These are phyloP conservation scores for Malassezia pachydermatis DNA, from an alignment of 1,284 basidiomycete species.

Conservation along the genomic window DNA sequence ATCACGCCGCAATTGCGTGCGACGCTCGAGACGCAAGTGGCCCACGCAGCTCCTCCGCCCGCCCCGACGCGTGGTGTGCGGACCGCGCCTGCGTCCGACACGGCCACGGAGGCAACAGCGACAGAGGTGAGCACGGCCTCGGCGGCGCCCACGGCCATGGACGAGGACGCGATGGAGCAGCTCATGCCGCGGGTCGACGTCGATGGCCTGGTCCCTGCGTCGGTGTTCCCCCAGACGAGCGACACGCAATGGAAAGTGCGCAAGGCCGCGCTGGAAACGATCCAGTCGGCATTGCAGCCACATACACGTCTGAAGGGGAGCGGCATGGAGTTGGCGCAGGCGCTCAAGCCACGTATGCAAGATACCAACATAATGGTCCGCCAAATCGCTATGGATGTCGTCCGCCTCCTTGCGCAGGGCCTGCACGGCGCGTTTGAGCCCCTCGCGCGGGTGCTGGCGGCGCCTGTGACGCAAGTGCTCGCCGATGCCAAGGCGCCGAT, in stretches of 20 bases:
- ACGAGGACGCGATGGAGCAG: constrained; percentile 57
- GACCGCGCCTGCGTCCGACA: not conserved
- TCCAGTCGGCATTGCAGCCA: constrained; percentile 71
- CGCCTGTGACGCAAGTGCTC: constrained; percentile 71
- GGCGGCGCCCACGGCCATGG: constrained; percentile 11
- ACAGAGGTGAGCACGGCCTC: constrained; percentile 16
- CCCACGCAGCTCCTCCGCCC: constrained; percentile 54
- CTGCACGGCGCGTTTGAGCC: constrained; percentile 96
- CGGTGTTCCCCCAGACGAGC: constrained; percentile 72
- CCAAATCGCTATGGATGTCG: constrained; percentile 74
- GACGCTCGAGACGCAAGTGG: constrained; percentile 61
- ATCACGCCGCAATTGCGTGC: constrained; percentile 68
- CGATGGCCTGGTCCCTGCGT: constrained; percentile 74
- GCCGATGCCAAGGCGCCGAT: constrained; percentile 87
- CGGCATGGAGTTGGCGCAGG: constrained; percentile 74
- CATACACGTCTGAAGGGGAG: constrained; percentile 84
- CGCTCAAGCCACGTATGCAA: constrained; percentile 75
- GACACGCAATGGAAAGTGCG: constrained; percentile 88
- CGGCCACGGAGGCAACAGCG: constrained; percentile 14
- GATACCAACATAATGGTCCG: constrained; percentile 95
- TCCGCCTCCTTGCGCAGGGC: constrained; percentile 74
- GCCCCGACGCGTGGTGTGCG: constrained; percentile 59
- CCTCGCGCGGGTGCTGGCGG: constrained; percentile 64
- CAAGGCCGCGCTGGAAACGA: constrained; percentile 82
- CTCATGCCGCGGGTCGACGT: constrained; percentile 90